A percentile compares a stretch with the other conserved stretches of the same genome.
Conservation (phyloP, 202 grass and related monocot genomes). For the Eragrostis tef region DNA sequence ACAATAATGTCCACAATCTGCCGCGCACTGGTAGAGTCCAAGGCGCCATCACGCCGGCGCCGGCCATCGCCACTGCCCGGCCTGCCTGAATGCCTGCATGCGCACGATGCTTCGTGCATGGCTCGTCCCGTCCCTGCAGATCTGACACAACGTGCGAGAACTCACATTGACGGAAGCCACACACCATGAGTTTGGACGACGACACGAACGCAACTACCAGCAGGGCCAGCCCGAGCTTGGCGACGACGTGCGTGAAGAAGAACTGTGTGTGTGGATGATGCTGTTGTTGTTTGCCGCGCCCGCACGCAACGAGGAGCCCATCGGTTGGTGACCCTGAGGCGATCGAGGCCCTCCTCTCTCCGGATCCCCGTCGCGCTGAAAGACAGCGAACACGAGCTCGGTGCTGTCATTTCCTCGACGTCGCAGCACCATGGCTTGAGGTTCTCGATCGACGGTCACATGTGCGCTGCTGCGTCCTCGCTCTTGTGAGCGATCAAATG, state of each 20-base stretch:
- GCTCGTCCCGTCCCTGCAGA: neutral
- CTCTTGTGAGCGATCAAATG: neutral
- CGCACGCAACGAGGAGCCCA: conserved; percentile 26
- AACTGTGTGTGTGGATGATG: neutral
- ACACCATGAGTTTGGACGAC: neutral
- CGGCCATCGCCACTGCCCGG: neutral
- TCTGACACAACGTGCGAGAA: neutral
- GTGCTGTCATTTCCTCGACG: conserved; percentile 43
- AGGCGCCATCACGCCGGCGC: conserved; percentile 16
- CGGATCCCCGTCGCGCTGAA: neutral
- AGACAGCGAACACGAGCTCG: conserved; percentile 10
- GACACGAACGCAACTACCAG: neutral
- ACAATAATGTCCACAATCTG: conserved; percentile 15
- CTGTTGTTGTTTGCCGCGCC: conserved; percentile 9
- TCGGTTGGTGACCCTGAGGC: neutral
- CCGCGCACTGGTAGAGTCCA: neutral
- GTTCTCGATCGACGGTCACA: conserved; percentile 16
- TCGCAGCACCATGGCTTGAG: neutral
- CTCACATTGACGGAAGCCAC: neutral
- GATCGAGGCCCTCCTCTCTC: too few relatives aligned
- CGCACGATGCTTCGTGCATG: neutral
- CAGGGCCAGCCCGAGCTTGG: neutral
- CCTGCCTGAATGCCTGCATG: neutral
- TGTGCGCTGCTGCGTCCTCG: conserved; percentile 11
- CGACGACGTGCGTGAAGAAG: neutral